Base-by-base conservation (phyloP, 2,329 filamentous ascomycete genomes). In the Exophiala spinifera region DNA sequence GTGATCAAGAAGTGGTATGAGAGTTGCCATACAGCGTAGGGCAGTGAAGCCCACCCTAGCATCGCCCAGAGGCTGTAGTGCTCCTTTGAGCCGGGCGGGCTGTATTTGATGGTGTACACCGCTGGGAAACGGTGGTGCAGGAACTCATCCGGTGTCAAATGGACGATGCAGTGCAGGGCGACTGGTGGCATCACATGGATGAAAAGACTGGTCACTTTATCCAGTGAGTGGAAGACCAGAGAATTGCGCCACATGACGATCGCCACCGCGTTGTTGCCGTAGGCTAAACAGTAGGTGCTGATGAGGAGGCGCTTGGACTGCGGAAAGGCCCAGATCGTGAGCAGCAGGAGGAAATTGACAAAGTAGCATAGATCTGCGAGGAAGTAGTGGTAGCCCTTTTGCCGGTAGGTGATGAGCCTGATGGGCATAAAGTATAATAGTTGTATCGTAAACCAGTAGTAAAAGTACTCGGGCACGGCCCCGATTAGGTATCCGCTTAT, bases 231-330 rank as follows among this genome's bases (percentile, higher is more conserved):
- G 71, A 99, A 99, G 44, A 99, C 94, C 67, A 99, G 82, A 28
- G 91, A 96, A 71, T 99, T 99, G 61, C 94, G 85, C 94, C 94
- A 99, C 91, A 99, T 94, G 68, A 94, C 91, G 70, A 99, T 97
- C 11, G 94, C 94, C 44, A 96, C 85, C 17, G 94, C 94, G 68
- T 99, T 99, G 73, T 99, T 99, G 60, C 94, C 94, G 67, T 89
- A 95, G 8, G 91, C 89, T 31, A 99, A 78, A 66, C 94, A 97
- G 72, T 91, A 99, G 1, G 89, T 87, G 62, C 90, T 86, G 61
- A 95, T 94, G 71, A 99, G 91, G 14, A 99, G 80, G 42, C 92
- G 85, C 72, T 95, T 96, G 11, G 91, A 96, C 48, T 81, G 76
- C 0, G 94, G 94, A 66, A 97, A 96, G 31, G 88, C 79, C 91